These are phyloP conservation scores for Claviceps maximensis DNA, from an alignment of 2,329 filamentous ascomycete species.

Conservation along the genomic window DNA sequence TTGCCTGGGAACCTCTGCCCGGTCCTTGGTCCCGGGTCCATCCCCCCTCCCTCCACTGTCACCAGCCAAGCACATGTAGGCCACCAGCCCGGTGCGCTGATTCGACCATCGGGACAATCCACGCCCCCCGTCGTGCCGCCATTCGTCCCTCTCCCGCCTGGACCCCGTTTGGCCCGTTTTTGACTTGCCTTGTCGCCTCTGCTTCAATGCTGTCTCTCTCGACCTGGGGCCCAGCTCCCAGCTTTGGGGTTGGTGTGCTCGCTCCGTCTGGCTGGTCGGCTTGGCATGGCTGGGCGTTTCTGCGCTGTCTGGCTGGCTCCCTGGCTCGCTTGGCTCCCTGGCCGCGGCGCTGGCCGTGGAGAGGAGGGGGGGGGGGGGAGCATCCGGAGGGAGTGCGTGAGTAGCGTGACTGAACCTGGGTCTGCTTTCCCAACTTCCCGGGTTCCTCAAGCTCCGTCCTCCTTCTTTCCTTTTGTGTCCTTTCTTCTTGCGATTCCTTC, in stretches of 20 bases:
- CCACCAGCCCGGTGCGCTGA: not conserved
- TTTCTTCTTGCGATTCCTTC: not conserved
- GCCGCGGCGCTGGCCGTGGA: not conserved
- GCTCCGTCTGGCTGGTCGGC: not conserved
- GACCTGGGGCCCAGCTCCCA: not conserved
- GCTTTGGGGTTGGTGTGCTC: not conserved
- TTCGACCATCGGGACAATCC: not conserved
- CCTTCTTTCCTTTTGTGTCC: not conserved
- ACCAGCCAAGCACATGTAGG: not conserved
- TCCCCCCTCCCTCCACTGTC: not conserved
- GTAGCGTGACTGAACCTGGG: not conserved
- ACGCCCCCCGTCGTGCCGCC: not conserved
- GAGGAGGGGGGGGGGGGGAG: too few relatives aligned
- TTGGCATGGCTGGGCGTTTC: not conserved
- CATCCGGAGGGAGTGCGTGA: too few relatives aligned
- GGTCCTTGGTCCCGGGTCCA: conserved; percentile 6
- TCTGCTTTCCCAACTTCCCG: conserved; percentile 2
- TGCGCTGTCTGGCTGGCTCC: not conserved
- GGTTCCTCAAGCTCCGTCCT: conserved; percentile 1
- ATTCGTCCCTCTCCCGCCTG: conserved; percentile 1
- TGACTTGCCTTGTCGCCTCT: not conserved
- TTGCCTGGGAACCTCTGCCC: conserved; percentile 1
- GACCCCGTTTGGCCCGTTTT: conserved; percentile 1
- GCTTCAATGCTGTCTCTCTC: not conserved
- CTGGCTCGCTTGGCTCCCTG: too few relatives aligned